Conservation (phyloP, 106 monocot species). For the Triglochin maritima region DNA sequence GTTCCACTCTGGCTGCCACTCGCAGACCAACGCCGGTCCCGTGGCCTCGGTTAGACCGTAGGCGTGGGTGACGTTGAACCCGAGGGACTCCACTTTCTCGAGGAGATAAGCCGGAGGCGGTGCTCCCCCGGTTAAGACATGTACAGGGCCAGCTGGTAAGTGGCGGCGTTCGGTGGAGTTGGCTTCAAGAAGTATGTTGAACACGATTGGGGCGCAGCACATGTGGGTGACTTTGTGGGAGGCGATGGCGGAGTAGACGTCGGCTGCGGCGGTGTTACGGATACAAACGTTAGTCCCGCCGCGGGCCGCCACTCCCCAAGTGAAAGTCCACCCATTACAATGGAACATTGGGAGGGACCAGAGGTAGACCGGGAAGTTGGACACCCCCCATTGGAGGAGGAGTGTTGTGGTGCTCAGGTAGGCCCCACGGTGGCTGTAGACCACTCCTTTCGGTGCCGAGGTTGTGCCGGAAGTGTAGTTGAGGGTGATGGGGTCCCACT, state of each 20-base stretch:
- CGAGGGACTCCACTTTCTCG: constrained; percentile 39
- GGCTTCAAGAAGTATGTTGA: constrained; percentile 43
- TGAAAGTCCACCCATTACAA: constrained; percentile 94
- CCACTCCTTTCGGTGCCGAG: constrained; percentile 73
- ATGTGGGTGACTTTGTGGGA: constrained; percentile 68
- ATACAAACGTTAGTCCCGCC: constrained; percentile 80
- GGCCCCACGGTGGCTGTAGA: constrained; percentile 83
- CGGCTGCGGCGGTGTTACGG: constrained; percentile 33
- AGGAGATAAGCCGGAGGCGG: constrained; percentile 62
- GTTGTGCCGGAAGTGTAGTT: constrained; percentile 96
- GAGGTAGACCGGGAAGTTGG: constrained; percentile 57
- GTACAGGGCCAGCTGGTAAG: constrained; percentile 14
- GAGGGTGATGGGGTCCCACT: constrained; percentile 67
- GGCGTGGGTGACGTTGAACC: constrained; percentile 66
- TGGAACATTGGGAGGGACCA: constrained; percentile 97
- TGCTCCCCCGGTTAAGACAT: constrained; percentile 70
- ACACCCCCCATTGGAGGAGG: constrained; percentile 72
- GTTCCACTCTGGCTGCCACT: constrained; percentile 66
- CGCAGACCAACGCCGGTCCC: constrained; percentile 69
- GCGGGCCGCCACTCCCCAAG: constrained; percentile 81
- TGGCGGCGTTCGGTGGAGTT: constrained; percentile 7
- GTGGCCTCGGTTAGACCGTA: constrained; percentile 88
- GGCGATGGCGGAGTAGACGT: constrained; percentile 55
- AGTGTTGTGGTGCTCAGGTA: constrained; percentile 62
- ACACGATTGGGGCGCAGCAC: constrained; percentile 71